Evolutionary conservation across 2,329 filamentous ascomycete species (phyloP).

Genomic region (Ophiostoma pallidulum): DNA sequence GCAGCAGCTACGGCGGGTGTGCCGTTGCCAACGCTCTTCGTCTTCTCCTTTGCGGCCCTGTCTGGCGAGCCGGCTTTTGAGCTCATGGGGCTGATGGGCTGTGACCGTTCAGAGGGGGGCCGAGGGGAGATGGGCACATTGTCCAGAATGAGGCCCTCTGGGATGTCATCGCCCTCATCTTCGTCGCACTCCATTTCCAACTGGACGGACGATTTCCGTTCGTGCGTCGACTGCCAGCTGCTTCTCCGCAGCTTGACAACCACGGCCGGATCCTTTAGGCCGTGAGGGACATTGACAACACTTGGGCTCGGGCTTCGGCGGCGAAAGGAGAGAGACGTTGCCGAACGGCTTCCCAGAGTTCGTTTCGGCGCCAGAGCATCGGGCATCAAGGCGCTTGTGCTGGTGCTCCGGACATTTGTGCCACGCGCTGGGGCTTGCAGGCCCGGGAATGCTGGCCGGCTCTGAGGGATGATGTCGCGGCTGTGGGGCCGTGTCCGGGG

Average conservation of each 20-base stretch:
- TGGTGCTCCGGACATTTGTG: conserved; percentile 43
- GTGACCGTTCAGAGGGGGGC: conserved; percentile 45
- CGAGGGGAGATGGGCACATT: conserved; percentile 77
- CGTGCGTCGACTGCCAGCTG: conserved; percentile 60
- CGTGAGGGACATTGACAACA: conserved; percentile 30
- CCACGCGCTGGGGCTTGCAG: conserved; percentile 37
- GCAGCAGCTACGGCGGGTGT: conserved; percentile 51
- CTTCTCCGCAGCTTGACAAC: conserved; percentile 41
- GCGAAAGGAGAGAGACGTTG: conserved; percentile 32
- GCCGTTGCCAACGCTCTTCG: conserved; percentile 52
- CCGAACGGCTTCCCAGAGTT: conserved; percentile 27
- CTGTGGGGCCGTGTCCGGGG: conserved; percentile 20
- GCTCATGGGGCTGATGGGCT: conserved; percentile 35
- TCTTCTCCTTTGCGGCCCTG: conserved; percentile 38
- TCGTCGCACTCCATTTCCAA: conserved; percentile 68
- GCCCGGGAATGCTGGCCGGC: conserved; percentile 36
- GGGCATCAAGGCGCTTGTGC: conserved; percentile 26
- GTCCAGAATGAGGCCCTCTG: conserved; percentile 68
- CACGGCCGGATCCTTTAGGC: conserved; percentile 33
- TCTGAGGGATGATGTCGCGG: conserved; percentile 25
- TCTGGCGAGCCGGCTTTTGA: conserved; percentile 48
- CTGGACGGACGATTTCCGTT: conserved; percentile 59
- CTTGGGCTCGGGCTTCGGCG: conserved; percentile 44
- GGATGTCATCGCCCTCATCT: conserved; percentile 69
- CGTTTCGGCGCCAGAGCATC: conserved; percentile 21